Evolutionary conservation across 208 protist species (phyloP).

Genomic region (Leishmania lainsoni): DNA sequence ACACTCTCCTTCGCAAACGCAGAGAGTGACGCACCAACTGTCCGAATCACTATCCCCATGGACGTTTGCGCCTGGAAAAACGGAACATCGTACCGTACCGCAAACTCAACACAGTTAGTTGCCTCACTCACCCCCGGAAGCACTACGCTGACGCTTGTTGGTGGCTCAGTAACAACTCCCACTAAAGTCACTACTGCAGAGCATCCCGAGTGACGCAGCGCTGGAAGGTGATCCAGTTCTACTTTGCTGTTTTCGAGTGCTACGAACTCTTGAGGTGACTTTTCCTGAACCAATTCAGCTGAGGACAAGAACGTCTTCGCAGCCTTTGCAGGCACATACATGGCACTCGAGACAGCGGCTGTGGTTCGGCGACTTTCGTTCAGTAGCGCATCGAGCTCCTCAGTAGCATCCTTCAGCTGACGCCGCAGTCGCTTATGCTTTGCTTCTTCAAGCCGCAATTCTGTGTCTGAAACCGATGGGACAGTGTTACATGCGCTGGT

Average conservation of each 20-base stretch:
- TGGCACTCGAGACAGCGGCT: constrained; percentile 22
- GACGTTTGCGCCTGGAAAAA: constrained; percentile 39
- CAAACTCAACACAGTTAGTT: constrained; percentile 46
- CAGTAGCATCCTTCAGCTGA: constrained; percentile 43
- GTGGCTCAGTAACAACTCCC: constrained; percentile 30
- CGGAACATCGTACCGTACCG: constrained; percentile 63
- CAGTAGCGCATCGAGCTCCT: constrained; percentile 42
- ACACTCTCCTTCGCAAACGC: constrained; percentile 58
- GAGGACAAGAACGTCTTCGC: constrained; percentile 60
- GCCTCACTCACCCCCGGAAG: constrained; percentile 22
- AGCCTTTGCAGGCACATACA: constrained; percentile 50
- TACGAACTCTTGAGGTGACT: constrained; percentile 77
- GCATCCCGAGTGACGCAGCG: constrained; percentile 45
- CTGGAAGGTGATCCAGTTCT: constrained; percentile 42
- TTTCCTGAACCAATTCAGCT: constrained; percentile 71
- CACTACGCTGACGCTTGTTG: constrained; percentile 1
- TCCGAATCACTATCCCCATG: constrained; percentile 52
- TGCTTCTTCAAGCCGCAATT: constrained; percentile 24
- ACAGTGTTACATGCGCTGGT: not conserved
- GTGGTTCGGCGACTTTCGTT: constrained; percentile 24
- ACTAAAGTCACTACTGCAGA: constrained; percentile 73
- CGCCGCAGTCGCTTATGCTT: constrained; percentile 26
- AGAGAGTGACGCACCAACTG: constrained; percentile 57
- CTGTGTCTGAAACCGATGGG: constrained; percentile 8
- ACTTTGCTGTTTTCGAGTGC: constrained; percentile 37